Evolutionary conservation across 208 protist genomes (phyloP), one percentile per base, ranked within the genome.

Genomic region (Trypanosoma scelopori): DNA sequence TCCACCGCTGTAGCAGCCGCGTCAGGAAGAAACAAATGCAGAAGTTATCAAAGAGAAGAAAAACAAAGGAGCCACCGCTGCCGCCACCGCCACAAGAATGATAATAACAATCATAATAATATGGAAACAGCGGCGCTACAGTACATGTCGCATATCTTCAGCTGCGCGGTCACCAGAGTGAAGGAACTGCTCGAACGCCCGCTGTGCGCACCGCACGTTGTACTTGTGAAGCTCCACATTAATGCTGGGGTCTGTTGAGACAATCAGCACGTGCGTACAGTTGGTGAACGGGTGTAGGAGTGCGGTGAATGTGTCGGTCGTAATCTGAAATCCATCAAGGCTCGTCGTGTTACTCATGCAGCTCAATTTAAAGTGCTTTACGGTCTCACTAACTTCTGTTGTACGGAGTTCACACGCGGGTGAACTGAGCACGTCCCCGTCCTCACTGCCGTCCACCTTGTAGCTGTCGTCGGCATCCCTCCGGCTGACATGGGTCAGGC

Each of bases 401-500:
- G 85, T 92, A 57, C 91, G 82, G 43, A 74, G 57, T 50, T 94
- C 85, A 20, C 78, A 80, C 3, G 18, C 35, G 9, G 70, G 57
- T 11, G 46, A 35, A 37, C 41, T 22, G 67, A 75, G 28, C 25
- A 15, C 60, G 22, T 37, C 30, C 23, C 41, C 37, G 43, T 32
- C 41, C 15, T 35, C 35, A 53, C 30, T 41, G 6, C 25, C 39
- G 42, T 71, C 37, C 6, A 35, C 37, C 13, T 2, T 39, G 42
- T 51, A 55, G 32, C 41, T 74, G 18, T 78, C 72, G 7, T 52
- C 49, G 12, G 55, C 58, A 1, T 63, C 50, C 20, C 62, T 71
- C 23, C 83, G 82, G 42, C 69, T 97, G 28, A 97, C 81, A 78
- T 99, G 95, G 30, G 92, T 89, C 37, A 99, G 95, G 35, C 98